phyloP scores from a whole-genome alignment of 2,329 filamentous ascomycete species.

The Fusarium incarnatum region DNA sequence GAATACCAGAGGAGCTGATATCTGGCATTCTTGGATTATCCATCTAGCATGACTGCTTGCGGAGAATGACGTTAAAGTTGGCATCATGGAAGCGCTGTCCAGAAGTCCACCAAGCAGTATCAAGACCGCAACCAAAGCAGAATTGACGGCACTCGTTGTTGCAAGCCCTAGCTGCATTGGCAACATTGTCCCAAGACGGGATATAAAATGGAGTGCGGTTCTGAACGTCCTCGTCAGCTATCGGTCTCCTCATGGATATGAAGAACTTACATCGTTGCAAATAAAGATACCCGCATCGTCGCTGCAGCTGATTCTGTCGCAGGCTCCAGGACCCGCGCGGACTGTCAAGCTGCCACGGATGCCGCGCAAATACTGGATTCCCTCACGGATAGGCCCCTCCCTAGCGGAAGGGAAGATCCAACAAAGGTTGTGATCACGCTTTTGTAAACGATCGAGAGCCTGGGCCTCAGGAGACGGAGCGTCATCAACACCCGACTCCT shows the following conservation, averaged over 20 bases:
- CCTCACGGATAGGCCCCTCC: accelerated
- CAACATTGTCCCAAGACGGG: background rate
- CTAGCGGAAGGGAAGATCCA: accelerated
- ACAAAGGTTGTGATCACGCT: background rate
- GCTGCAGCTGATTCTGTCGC: background rate
- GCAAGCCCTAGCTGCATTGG: background rate
- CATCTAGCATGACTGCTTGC: background rate
- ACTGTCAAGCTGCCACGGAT: background rate
- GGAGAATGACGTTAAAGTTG: background rate
- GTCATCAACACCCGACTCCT: no score
- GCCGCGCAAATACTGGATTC: background rate
- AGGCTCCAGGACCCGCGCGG: background rate
- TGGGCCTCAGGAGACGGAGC: background rate
- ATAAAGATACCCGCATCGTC: background rate
- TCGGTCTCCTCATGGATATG: no score
- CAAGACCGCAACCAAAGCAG: background rate
- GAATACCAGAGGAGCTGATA: no score
- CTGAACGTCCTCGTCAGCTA: background rate
- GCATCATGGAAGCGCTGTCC: background rate
- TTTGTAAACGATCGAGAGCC: background rate
- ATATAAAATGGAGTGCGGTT: background rate
- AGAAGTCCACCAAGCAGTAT: background rate
- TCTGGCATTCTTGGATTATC: accelerated
- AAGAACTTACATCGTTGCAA: background rate
- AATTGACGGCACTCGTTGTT: background rate